These are phyloP conservation scores for Phytopythium aichiense DNA, from an alignment of 352 stramenopile species.

Conservation along the genomic window DNA sequence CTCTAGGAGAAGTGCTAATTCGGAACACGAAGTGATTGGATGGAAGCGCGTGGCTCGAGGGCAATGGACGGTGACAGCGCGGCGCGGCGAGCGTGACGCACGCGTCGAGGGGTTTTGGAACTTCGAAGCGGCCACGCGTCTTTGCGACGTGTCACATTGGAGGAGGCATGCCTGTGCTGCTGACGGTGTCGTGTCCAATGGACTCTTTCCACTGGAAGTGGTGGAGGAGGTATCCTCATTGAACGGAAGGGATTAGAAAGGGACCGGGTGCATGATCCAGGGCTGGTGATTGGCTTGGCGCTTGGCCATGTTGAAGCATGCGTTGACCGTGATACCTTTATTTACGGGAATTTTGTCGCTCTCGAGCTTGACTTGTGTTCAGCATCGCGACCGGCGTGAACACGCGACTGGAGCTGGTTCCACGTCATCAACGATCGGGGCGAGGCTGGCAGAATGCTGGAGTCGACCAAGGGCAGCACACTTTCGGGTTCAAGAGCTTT, in stretches of 20 bases:
- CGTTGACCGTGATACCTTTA: neutral
- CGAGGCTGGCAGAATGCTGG: no score
- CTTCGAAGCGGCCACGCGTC: neutral
- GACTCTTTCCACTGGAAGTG: no score
- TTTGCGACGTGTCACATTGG: constrained; percentile 3
- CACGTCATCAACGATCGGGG: neutral
- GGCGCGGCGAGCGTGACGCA: neutral
- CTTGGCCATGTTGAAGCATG: neutral
- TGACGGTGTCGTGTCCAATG: neutral
- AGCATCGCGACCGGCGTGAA: neutral
- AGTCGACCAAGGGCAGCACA: no score
- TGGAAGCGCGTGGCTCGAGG: neutral
- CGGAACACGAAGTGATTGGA: constrained; percentile 1
- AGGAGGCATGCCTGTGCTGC: neutral
- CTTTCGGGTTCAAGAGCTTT: no score
- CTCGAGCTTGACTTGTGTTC: neutral
- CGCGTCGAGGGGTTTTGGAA: neutral
- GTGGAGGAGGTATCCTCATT: no score
- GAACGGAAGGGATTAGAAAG: no score
- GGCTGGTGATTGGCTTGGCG: neutral
- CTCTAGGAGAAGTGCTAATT: constrained; percentile 18
- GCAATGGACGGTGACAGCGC: neutral
- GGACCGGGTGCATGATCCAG: neutral
- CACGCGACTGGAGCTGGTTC: neutral
- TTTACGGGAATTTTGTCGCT: neutral